Conservation (phyloP, 169 alveolate species). For the Plasmodium relictum region DNA sequence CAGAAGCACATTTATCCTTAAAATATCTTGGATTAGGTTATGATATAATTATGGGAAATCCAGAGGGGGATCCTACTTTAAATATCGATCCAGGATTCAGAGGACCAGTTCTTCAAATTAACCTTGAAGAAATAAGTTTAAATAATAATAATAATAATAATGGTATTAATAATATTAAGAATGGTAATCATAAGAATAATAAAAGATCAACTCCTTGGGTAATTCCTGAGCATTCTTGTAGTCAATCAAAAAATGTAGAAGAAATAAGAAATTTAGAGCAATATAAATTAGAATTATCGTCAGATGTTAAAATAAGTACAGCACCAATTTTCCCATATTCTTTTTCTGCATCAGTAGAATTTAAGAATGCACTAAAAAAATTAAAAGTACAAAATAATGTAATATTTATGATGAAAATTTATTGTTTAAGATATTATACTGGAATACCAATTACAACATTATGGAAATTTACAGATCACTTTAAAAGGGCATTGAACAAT, state of each 20-base stretch:
- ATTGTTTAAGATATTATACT: slow-evolving; percentile 89
- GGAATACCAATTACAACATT: slow-evolving; percentile 82
- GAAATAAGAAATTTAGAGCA: slow-evolving; percentile 78
- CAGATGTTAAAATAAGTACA: slow-evolving; percentile 87
- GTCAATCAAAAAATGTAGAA: slow-evolving; percentile 76
- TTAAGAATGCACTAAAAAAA: slow-evolving; percentile 82
- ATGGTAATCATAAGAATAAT: neutral
- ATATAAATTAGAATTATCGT: slow-evolving; percentile 83
- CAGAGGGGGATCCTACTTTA: slow-evolving; percentile 88
- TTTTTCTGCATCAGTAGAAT: slow-evolving; percentile 89
- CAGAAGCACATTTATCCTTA: slow-evolving; percentile 48
- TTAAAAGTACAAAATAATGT: slow-evolving; percentile 78
- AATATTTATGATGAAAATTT: slow-evolving; percentile 86
- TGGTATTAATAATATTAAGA: neutral
- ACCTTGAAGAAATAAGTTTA: slow-evolving; percentile 17
- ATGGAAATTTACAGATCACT: slow-evolving; percentile 80
- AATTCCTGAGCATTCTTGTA: slow-evolving; percentile 77
- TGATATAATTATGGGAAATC: slow-evolving; percentile 88
- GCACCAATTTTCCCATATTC: slow-evolving; percentile 81
- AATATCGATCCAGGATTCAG: slow-evolving; percentile 91
- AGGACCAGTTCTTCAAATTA: slow-evolving; percentile 85
- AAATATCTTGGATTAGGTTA: slow-evolving; percentile 89
- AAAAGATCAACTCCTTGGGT: slow-evolving; percentile 54
- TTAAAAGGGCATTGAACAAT: slow-evolving; percentile 77
- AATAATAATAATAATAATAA: neutral